phyloP scores from a whole-genome alignment of 2,329 filamentous ascomycete genomes.

The Clonostachys chloroleuca region DNA sequence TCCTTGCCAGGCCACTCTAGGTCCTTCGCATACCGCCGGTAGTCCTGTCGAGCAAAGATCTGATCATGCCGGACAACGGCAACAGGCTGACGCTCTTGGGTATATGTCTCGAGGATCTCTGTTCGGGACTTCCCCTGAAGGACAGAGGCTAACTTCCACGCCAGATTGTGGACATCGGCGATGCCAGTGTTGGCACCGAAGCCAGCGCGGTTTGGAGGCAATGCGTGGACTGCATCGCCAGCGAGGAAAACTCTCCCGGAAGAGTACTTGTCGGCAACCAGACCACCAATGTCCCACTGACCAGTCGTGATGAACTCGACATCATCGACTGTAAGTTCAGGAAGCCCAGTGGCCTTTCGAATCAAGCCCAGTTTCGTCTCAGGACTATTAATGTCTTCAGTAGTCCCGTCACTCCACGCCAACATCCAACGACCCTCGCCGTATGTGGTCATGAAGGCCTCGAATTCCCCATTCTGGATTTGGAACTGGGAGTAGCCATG shows the following conservation, averaged over 20 bases:
- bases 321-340: conserved; percentile 5
- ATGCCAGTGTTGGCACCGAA: conserved; percentile 25
- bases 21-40: conserved; percentile 3
- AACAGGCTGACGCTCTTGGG: conserved; percentile 27
- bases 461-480: conserved; percentile 17
- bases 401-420: not conserved
- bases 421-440: conserved; percentile 11
- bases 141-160: conserved; percentile 33
- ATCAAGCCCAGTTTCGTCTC: not conserved
- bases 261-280: conserved; percentile 17
- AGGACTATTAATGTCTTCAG: not conserved
- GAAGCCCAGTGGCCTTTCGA: not conserved
- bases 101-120: conserved; percentile 27
- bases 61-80: conserved; percentile 16
- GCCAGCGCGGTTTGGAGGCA: conserved; percentile 24
- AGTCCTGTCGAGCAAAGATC: conserved; percentile 13
- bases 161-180: conserved; percentile 32
- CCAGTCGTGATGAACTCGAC: conserved; percentile 10
- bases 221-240: conserved; percentile 24
- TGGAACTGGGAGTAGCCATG: conserved; percentile 23
- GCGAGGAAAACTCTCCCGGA: conserved; percentile 20
- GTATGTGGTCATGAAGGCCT: conserved; percentile 15
- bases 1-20: conserved; percentile 4
- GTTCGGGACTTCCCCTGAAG: conserved; percentile 11
- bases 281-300: conserved; percentile 13